Evolutionary conservation across 352 stramenopile genomes (phyloP).

Genomic region (Phytopythium kandeliae): DNA sequence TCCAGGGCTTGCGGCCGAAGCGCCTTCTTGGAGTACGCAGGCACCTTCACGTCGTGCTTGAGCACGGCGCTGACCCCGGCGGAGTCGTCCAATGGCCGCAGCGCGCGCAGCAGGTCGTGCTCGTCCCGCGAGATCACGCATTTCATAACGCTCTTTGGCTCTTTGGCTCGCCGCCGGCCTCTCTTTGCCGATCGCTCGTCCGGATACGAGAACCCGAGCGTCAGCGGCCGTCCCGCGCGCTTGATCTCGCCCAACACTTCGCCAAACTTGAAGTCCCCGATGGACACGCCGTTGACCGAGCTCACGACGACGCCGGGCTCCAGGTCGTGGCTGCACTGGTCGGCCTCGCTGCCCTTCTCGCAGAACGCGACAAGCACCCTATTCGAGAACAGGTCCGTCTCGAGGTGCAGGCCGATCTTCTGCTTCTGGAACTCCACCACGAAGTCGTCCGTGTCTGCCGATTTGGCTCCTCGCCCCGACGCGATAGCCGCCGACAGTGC

Average conservation of each 20-base stretch:
- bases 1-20: slow-evolving; percentile 4
- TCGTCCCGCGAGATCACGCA: slow-evolving; percentile 43
- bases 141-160: slow-evolving; percentile 42
- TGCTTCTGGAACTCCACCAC: slow-evolving; percentile 49
- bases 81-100: slow-evolving; percentile 48
- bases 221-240: slow-evolving; percentile 33
- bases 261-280: slow-evolving; percentile 33
- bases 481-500: no score
- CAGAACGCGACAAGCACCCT: slow-evolving; percentile 54
- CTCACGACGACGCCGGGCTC: slow-evolving; percentile 50
- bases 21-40: slow-evolving; percentile 21
- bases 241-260: slow-evolving; percentile 53
- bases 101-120: slow-evolving; percentile 31
- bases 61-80: slow-evolving; percentile 41
- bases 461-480: not conserved
- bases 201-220: slow-evolving; percentile 48
- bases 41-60: slow-evolving; percentile 33
- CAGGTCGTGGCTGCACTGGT: slow-evolving; percentile 28
- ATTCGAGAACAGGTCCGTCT: slow-evolving; percentile 54
- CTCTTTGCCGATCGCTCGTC: slow-evolving; percentile 17
- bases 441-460: slow-evolving; percentile 34
- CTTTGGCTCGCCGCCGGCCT: slow-evolving; percentile 34
- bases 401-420: slow-evolving; percentile 62
- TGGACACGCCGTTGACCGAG: slow-evolving; percentile 50
- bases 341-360: slow-evolving; percentile 58